These are phyloP conservation scores for Cladophialophora yegresii DNA, from an alignment of 2,329 filamentous ascomycete species.

Conservation along the genomic window DNA sequence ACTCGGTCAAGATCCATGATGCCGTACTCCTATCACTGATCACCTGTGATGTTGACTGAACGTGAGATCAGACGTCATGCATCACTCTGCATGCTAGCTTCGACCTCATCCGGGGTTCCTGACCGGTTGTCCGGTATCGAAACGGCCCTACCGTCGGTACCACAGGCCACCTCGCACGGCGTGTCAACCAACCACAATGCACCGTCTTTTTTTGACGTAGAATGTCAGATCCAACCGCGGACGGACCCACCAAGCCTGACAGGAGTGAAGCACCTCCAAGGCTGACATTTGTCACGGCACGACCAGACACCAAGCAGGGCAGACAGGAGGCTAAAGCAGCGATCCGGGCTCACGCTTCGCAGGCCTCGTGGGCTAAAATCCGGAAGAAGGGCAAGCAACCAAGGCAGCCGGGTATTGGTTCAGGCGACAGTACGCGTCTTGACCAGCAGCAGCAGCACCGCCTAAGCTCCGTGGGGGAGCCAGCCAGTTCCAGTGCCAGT, in stretches of 20 bases:
- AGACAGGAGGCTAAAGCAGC: constrained; percentile 10
- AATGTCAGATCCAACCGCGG: constrained; percentile 11
- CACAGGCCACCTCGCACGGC: neutral
- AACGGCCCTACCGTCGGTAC: neutral
- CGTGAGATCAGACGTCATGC: neutral
- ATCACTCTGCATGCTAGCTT: neutral
- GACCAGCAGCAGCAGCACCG: neutral
- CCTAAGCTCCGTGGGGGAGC: neutral
- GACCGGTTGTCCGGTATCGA: neutral
- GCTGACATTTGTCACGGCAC: constrained; percentile 8
- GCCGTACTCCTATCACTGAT: constrained; percentile 2
- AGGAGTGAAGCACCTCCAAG: neutral
- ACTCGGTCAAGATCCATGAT: neutral
- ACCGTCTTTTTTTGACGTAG: neutral
- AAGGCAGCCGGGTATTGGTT: neutral
- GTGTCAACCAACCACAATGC: constrained; percentile 12
- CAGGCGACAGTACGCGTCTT: neutral
- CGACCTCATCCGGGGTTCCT: neutral
- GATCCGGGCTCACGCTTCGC: constrained; percentile 15
- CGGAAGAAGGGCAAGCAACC: constrained; percentile 11
- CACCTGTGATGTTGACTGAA: neutral
- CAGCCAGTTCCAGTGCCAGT: neutral
- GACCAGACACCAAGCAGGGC: constrained; percentile 10
- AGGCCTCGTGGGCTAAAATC: constrained; percentile 16
- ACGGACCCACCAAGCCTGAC: neutral